Base-by-base conservation (phyloP, 352 stramenopile species). In the Phytophthora syringae region DNA sequence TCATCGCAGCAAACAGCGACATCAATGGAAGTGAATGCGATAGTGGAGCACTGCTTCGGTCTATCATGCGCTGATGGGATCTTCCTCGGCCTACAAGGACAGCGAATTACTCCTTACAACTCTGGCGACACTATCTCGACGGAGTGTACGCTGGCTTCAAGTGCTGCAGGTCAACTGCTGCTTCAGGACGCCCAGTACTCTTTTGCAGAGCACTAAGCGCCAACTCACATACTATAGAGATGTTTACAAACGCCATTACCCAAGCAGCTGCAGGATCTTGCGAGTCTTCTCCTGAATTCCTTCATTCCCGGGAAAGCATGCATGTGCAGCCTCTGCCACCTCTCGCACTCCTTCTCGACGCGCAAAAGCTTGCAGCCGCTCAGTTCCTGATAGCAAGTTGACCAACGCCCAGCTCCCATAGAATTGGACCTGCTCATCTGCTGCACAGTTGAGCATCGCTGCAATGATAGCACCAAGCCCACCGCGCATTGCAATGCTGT, bases 251-350 rank as follows among this genome's bases (percentile, higher is more conserved):
- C 37, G 37, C 22, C 25, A 10, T 72, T 30, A 72, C 27, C 28
- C 34, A 36, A 80, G 60, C 11, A 91, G 72, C 40, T 74, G 80
- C 24, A 97, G 67, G 28, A 96, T 83, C 25, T 88, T 56, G 25
- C 64, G 60, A 16, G 85, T 88, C 60, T 93, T 94, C 49, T 97
- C 85, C 57, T 93, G 82, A 51, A 98, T 93, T 0, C 73, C 79
- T 16, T 71, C 39, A 47, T 97, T 74, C 7, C 93, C 82, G 11
- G 85, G 66, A 65, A 97, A 96, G 24, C 89, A 95, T 15, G 82
- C 87, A 54, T 93, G 75, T 0, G 90, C 86, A 16, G 88, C 79
- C 48, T 97, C 79, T 9, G 86, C 77, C 11, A 97, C 90, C 64
- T 97, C 86, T 15, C 87, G 74, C 3, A 93, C 90, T 2, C 85